Evolutionary conservation across 352 stramenopile species (phyloP), one percentile per base, ranked within the genome.

Genomic region (Globisporangium rhizosaccharum): DNA sequence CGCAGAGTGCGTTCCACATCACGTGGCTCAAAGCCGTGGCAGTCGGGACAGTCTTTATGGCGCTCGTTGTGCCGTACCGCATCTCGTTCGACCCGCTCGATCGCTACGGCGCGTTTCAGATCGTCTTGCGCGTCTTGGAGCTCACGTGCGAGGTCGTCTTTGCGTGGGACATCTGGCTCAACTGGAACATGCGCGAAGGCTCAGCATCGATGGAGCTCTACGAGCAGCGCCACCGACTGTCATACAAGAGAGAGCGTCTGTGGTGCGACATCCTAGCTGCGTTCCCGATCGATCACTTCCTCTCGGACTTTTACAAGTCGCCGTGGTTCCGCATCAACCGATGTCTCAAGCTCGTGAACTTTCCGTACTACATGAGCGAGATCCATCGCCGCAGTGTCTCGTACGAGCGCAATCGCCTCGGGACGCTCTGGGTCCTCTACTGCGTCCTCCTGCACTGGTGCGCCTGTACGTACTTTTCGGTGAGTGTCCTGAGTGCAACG

Each of bases 381-480:
- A 39, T 87, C 3, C 82, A 86, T 51, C 75, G 80, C 1, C 68
- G 73, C 8, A 87, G 70, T 28, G 67, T 87, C 26, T 68, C 64
- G 18, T 76, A 76, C 52, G 75, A 90, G 59, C 50, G 72, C 51
- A 77, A 81, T 20, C 73, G 76, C 25, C 72, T 86, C 51, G 68
- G 63, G 26, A 68, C 67, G 20, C 68, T 85, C 36, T 74, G 64
- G 56, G 20, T 81, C 47, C 55, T 90, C 11, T 90, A 90, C 39
- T 33, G 74, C 23, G 51, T 87, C 3, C 53, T 68, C 25, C 80
- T 88, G 47, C 88, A 85, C 50, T 88, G 76, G 76, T 55, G 59
- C 17, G 74, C 71, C 0, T 90, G 80, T 36, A 58, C 65, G 0
- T 90, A 87, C 33, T 58, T 88, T n/a, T 54, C 64, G 11, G 65